Evolutionary conservation across 257 asterid genomes (phyloP).

Genomic region (Ilex aquifolium): DNA sequence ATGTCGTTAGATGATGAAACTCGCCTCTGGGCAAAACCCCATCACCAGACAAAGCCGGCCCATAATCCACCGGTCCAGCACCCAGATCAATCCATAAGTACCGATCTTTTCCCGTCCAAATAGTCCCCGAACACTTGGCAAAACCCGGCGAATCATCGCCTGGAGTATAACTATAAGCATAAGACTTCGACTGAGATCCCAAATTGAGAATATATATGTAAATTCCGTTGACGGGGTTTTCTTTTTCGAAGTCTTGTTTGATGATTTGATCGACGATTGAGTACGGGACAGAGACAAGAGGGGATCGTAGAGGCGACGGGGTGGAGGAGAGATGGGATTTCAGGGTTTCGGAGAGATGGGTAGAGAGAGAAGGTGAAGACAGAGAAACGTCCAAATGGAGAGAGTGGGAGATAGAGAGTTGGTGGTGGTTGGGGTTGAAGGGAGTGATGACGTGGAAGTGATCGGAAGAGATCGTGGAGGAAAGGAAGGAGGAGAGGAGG

Average conservation of each 20-base stretch:
- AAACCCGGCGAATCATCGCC: slow-evolving; percentile 79
- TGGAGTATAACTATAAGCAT: slow-evolving; percentile 62
- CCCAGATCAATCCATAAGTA: slow-evolving; percentile 93
- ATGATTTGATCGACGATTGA: slow-evolving; percentile 47
- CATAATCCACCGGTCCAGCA: slow-evolving; percentile 97
- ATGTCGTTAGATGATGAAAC: slow-evolving; percentile 82
- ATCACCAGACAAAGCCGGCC: slow-evolving; percentile 88
- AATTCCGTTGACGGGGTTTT: slow-evolving; percentile 47
- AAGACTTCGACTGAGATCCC: slow-evolving; percentile 48
- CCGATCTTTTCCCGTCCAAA: slow-evolving; percentile 88
- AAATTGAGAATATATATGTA: slow-evolving; percentile 68
- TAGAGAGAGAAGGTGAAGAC: slow-evolving; percentile 40
- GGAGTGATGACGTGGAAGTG: slow-evolving; percentile 89
- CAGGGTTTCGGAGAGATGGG: slow-evolving; percentile 42
- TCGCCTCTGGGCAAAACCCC: slow-evolving; percentile 92
- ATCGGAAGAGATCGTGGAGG: slow-evolving; percentile 71
- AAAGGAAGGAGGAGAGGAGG: slow-evolving; percentile 53
- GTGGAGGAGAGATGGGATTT: slow-evolving; percentile 38
- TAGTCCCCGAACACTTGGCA: slow-evolving; percentile 75
- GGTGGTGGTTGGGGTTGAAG: slow-evolving; percentile 39
- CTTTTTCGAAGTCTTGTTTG: slow-evolving; percentile 54
- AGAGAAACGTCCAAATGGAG: slow-evolving; percentile 57
- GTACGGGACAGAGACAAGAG: slow-evolving; percentile 54
- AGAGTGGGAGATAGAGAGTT: slow-evolving; percentile 67
- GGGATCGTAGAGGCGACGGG: slow-evolving; percentile 53